Evolutionary conservation across 164 flowering plant species (phyloP), one percentile per base, ranked within the genome.

Genomic region (Platanus orientalis): DNA sequence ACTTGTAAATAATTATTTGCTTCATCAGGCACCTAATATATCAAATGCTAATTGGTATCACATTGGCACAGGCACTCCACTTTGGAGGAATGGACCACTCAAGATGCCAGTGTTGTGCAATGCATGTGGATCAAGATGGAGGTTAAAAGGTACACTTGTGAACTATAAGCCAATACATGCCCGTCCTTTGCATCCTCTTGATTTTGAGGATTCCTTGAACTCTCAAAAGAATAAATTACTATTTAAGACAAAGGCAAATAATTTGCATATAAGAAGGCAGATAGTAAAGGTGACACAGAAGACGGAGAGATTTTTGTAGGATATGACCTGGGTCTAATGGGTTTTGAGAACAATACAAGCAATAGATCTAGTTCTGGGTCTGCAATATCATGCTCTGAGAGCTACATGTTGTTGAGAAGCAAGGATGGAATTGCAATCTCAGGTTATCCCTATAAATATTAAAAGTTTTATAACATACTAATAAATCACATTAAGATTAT

Each of bases 101-200:
- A 72, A 59, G 14, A 80, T 75, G 66, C 81, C 81, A 20, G 73
- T 80, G 7, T 40, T 78, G 19, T 80, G 84, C 68, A 80, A 80
- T 69, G 84, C 84, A 5, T 78, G 84, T 73, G 81, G 84, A 58
- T 78, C 84, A 45, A 73, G 84, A 58, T 78, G 72, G 71, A 70
- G 84, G 63, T 63, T 60, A 54, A 71, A 51, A 52, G 80, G 81
- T 12, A 68, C 70, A 12, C 80, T 78, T 9, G 69, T 12, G 5
- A 66, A 78, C 71, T 80, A 80, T 64, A 30, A 42, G 45, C 84
- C 81, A 7, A 47, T 64, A 53, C 83, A 73, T 68, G 63, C 75
- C 21, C 69, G 47, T 34, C 20, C 63, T 25, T 30, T 63, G 27
- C 1, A 59, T 21, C 36, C 30, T 32, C 52, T 49, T 55, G 71